Base-by-base conservation (phyloP, 2,329 filamentous ascomycete species). In the Zymoseptoria pseudotritici region DNA sequence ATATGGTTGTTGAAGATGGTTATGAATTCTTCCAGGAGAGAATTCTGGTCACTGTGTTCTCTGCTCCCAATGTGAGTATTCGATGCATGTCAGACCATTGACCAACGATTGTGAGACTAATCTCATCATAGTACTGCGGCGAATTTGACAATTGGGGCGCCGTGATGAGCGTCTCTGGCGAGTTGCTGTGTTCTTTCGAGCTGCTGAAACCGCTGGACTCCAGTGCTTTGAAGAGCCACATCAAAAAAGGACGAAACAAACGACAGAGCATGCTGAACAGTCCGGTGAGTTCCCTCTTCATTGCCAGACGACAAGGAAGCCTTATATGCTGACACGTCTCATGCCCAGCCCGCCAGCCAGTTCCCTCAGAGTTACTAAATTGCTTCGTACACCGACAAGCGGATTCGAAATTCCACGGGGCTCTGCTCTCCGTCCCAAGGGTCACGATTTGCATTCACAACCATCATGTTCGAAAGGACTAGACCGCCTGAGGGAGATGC, bases 81-180 rank as follows among this genome's bases (percentile, higher is more conserved):
- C 8, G 29, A 29, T 22, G 10, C 20, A 29, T 24, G n/a, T n/a
- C 17, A 19, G 20, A 53, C 13, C 29, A 24, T 31, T 8, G 20
- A 22, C 13, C 22, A 31, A 29, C 29, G 10, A 46, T 46, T n/a
- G 1, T 4, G 7, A 13, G 50, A 53, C 60, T 64, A 29, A 61
- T 51, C 50, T n/a, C 13, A 11, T 8, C 6, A n/a, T 49, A 67
- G 65, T 67, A 99, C 72, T 99, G 94, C 70, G 94, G 94, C 66
- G 94, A 99, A 75, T 99, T 99, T 67, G 94, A 99, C 73, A 99
- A 99, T 65, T 97, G 94, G 91, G 94, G 94, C 20, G 94, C 94
- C 13, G 92, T 97, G 66, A 99, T 99, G 94, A 96, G 93, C 2
- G 94, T 99, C 21, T 97, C 91, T 1, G 85, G 85, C 13, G 94